These are phyloP conservation scores for Leishmania braziliensis DNA, from an alignment of 208 protist species.

Conservation along the genomic window DNA sequence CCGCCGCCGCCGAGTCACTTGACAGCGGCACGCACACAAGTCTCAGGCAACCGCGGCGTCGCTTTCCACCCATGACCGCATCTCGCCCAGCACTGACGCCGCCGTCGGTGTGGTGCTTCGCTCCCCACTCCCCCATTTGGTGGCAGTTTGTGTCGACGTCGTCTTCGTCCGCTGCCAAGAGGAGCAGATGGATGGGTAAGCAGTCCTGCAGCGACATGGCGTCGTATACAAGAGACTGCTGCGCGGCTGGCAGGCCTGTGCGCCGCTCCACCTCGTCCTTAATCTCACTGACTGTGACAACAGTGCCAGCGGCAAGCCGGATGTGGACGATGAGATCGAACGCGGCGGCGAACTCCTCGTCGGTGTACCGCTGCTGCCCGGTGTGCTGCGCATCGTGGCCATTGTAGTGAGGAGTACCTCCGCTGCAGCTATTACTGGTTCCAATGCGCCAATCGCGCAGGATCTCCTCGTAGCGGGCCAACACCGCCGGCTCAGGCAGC, in stretches of 20 bases:
- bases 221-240: constrained; percentile 37
- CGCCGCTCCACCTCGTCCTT: constrained; percentile 54
- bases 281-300: constrained; percentile 40
- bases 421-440: neutral
- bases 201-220: constrained; percentile 47
- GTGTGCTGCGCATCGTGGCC: neutral
- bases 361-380: neutral
- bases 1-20: neutral
- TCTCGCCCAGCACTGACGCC: neutral
- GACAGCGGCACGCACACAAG: constrained; percentile 26
- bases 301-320: neutral
- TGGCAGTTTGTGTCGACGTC: neutral
- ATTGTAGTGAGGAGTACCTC: neutral
- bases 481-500: constrained; percentile 8
- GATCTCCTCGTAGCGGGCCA: constrained; percentile 28
- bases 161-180: constrained; percentile 1
- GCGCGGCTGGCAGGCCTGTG: constrained; percentile 30
- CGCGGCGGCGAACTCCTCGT: neutral
- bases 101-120: neutral
- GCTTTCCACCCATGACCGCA: neutral
- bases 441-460: neutral
- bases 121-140: too few relatives aligned
- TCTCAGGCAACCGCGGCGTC: constrained; percentile 3
- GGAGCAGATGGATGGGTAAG: constrained; percentile 47
- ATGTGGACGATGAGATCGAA: constrained; percentile 25